Percentiles rank a stretch among this genome's conserved stretches.
phyloP scores from a whole-genome alignment of 2,329 filamentous ascomycete species.

The Apiospora saccharicola region DNA sequence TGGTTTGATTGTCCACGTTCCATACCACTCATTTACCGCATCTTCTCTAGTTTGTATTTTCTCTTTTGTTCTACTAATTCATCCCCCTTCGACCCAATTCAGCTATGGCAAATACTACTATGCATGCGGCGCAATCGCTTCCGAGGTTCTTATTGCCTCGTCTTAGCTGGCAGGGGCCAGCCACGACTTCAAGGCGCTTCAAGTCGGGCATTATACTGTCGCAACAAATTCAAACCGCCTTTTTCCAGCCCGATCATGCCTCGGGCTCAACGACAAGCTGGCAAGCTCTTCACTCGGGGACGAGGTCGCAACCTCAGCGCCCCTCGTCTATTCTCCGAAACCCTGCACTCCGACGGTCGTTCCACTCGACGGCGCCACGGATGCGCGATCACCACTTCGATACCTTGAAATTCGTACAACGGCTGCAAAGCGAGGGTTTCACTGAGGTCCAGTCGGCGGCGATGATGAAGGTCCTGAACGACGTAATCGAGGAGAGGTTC shows the following conservation, averaged over 20 bases:
- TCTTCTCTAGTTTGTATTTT: conserved; percentile 19
- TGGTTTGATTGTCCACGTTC: background rate
- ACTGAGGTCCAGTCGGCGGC: conserved; percentile 94
- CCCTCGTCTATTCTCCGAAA: conserved; percentile 38
- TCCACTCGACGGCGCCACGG: conserved; percentile 71
- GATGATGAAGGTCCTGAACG: conserved; percentile 98
- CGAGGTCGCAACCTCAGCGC: conserved; percentile 9
- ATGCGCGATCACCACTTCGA: conserved; percentile 93
- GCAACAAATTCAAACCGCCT: background rate
- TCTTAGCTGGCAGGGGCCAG: conserved; percentile 58
- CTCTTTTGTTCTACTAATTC: background rate
- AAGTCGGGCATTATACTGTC: background rate
- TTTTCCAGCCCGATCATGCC: background rate
- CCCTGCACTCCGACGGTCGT: conserved; percentile 53
- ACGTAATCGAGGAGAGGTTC: conserved; percentile 94
- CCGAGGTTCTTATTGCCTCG: conserved; percentile 63
- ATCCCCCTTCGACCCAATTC: no score
- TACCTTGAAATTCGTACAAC: conserved; percentile 95
- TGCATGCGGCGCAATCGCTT: conserved; percentile 48
- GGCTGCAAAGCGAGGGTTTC: conserved; percentile 88
- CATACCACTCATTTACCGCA: conserved; percentile 10
- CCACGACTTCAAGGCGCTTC: conserved; percentile 36
- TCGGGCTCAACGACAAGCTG: background rate
- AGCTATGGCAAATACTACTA: conserved; percentile 39
- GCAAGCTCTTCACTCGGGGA: background rate